Base-by-base conservation (phyloP, 2,329 filamentous ascomycete genomes). In the Elsinoe ampelina region DNA sequence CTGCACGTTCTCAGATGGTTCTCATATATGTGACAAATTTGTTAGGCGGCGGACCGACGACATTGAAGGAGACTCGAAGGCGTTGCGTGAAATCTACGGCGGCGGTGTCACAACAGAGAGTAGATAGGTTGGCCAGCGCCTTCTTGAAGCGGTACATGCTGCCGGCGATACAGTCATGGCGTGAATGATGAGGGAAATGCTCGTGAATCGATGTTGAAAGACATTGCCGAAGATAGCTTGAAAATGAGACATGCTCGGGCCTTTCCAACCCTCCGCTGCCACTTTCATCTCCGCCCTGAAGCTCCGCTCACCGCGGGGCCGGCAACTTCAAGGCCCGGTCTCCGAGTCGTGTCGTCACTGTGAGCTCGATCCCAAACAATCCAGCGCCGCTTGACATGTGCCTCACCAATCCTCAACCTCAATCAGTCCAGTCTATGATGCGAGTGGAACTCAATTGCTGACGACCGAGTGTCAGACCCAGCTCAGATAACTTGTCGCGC, bases 321-420 rank as follows among this genome's bases (percentile, higher is more conserved):
- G 41, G 41, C 20, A 17, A 45, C 26, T 39, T 15, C 7, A 36
- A 38, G 30, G n/a, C 17, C 48, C 48, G 48, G 26, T 52, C 34
- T 20, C 26, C 26, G 26, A 52, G 34, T 52, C 32, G 35, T 52
- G 48, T 52, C 48, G 48, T 52, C 48, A 52, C 48, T 36, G 34
- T 52, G 48, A 52, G 35, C 34, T 13, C 19, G n/a, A n/a, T 38
- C 34, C 48, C 48, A 52, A 39, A 52, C 48, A 52, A 26, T 11
- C 7, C 17, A 20, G 13, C 19, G 13, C 26, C 11, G 45, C 34
- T 26, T 50, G 45, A 50, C 45, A 50, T 50, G 45, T 50, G 45
- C 45, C 34, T 50, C 45, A 50, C 45, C 11, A 50, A 39, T 22
- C 48, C 48, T 36, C 36, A 13, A 52, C n/a, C 48, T 38, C 15